Percentiles rank a stretch among this genome's conserved stretches.
These are phyloP conservation scores for Candida jianshihensis DNA, from an alignment of 805 yeast genomes.

Conservation along the genomic window DNA sequence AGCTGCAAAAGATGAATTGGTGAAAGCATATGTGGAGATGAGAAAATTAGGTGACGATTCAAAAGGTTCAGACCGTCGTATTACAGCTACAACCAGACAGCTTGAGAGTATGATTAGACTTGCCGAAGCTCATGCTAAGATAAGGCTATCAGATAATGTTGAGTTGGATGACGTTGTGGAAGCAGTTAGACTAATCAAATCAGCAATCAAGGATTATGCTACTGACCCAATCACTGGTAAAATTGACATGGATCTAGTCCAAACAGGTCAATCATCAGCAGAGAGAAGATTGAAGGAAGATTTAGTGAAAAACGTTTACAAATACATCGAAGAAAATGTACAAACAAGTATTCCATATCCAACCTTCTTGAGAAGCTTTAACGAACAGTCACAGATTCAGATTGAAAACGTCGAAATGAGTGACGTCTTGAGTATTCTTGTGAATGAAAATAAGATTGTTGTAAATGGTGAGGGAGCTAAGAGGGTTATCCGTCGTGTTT, in stretches of 20 bases:
- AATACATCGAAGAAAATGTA: conserved; percentile 39
- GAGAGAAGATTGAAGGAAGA: conserved; percentile 77
- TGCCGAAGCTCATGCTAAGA: conserved; percentile 95
- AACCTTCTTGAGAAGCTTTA: conserved; percentile 52
- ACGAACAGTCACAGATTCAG: conserved; percentile 56
- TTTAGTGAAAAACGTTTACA: conserved; percentile 52
- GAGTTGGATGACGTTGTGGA: conserved; percentile 80
- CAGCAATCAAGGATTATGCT: conserved; percentile 96
- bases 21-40: conserved; percentile 86
- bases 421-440: conserved; percentile 60
- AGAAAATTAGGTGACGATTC: conserved; percentile 90
- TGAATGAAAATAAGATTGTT: conserved; percentile 61
- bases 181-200: conserved; percentile 85
- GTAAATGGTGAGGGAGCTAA: conserved; percentile 69
- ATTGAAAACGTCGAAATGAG: conserved; percentile 68
- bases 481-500: conserved; percentile 38
- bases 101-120: conserved; percentile 92
- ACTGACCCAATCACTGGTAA: conserved; percentile 96
- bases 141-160: conserved; percentile 73
- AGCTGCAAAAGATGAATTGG: conserved; percentile 79
- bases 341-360: conserved; percentile 48
- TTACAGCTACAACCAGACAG: conserved; percentile 97
- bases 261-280: conserved; percentile 88
- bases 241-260: conserved; percentile 95
- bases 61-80: conserved; percentile 77